These are phyloP conservation scores for Phaeoacremonium minimum DNA, from an alignment of 2,329 filamentous ascomycete genomes.

Conservation along the genomic window DNA sequence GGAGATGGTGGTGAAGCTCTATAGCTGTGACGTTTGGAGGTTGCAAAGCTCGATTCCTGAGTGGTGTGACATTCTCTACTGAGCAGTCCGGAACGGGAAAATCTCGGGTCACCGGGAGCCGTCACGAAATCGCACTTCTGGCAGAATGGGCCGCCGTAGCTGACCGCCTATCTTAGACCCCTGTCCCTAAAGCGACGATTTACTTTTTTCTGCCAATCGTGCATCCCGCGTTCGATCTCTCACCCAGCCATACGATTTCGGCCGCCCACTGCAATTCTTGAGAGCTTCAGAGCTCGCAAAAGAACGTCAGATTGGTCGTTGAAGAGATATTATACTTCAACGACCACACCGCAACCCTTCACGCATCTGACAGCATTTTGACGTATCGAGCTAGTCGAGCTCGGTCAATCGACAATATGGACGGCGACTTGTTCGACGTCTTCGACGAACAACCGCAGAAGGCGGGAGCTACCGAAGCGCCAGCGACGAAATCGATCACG, in stretches of 20 bases:
- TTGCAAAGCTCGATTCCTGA: conserved; percentile 2
- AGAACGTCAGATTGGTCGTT: too few relatives aligned
- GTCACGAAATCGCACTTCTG: not conserved
- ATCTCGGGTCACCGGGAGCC: not conserved
- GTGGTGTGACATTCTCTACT: conserved; percentile 6
- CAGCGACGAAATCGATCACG: conserved; percentile 24
- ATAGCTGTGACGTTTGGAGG: conserved; percentile 10
- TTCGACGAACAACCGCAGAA: conserved; percentile 65
- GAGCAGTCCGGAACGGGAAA: not conserved
- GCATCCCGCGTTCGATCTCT: too few relatives aligned
- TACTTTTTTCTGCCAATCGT: not conserved
- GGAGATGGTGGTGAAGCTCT: not conserved
- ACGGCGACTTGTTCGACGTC: conserved; percentile 79
- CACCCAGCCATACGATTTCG: too few relatives aligned
- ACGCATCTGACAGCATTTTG: too few relatives aligned
- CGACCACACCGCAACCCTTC: too few relatives aligned
- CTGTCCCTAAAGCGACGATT: too few relatives aligned
- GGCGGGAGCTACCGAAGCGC: conserved; percentile 44
- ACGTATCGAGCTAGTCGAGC: too few relatives aligned
- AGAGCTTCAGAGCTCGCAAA: too few relatives aligned
- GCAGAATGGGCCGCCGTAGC: not conserved
- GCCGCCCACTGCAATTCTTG: too few relatives aligned
- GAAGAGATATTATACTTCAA: too few relatives aligned
- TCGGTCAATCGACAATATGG: too few relatives aligned
- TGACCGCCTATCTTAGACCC: not conserved